A percentile compares a stretch with the other conserved stretches of the same genome.
phyloP scores from a whole-genome alignment of 2,329 filamentous ascomycete genomes.

The Cercospora beticola region DNA sequence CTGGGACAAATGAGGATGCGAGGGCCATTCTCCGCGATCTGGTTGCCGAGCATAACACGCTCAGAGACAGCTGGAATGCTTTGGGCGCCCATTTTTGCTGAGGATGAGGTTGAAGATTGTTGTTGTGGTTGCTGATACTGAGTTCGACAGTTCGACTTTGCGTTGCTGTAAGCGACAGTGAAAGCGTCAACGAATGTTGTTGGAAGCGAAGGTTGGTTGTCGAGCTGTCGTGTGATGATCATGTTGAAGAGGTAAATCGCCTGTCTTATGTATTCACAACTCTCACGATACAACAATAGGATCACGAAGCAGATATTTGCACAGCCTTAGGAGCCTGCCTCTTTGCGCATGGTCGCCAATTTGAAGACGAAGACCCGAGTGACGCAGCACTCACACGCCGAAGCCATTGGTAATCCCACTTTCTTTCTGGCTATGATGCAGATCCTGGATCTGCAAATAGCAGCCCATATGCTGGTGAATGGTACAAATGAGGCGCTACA shows the following conservation, averaged over 20 bases:
- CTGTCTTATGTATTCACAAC: conserved; percentile 1
- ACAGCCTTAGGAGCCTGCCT: conserved; percentile 12
- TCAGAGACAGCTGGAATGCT: conserved; percentile 15
- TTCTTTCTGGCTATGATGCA: neutral
- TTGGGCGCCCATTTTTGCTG: conserved; percentile 14
- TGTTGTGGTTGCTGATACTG: neutral
- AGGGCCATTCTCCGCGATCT: conserved; percentile 32
- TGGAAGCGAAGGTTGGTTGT: conserved; percentile 12
- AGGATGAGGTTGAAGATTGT: neutral
- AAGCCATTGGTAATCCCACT: conserved; percentile 4
- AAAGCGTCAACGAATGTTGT: conserved; percentile 7
- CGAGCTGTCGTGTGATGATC: neutral
- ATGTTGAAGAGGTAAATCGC: neutral
- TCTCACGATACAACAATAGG: neutral
- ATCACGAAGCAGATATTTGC: neutral
- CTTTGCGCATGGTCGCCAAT: conserved; percentile 7
- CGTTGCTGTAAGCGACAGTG: conserved; percentile 14
- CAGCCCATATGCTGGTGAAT: neutral
- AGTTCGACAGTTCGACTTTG: neutral
- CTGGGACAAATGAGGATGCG: conserved; percentile 53
- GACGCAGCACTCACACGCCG: conserved; percentile 3
- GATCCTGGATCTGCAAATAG: conserved; percentile 15
- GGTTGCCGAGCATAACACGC: conserved; percentile 15
- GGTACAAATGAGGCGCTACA: neutral
- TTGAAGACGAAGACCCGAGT: neutral